Evolutionary conservation across 768 basidiomycete genomes (phyloP), one percentile per base, ranked within the genome.

Genomic region (Daedaleopsis sinensis): DNA sequence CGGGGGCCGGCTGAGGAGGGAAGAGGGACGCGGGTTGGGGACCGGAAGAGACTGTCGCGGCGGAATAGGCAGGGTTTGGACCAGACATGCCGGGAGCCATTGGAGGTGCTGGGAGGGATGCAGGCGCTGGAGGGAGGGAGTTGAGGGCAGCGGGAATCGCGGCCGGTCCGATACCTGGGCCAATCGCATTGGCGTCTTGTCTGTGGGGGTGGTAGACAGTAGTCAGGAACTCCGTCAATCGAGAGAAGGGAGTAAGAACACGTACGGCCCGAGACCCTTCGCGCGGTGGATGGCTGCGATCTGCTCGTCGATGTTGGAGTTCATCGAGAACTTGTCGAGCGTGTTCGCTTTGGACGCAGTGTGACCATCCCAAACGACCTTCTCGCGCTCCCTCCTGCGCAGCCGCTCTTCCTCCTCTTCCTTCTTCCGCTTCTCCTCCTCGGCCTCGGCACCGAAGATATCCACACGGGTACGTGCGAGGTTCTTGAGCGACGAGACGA

Each of bases 351-450:
- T 98, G 47, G 94, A 91, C 47, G 94, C 91, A 1, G 96, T 96
- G 74, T 98, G 96, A 68, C 97, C 97, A 76, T 98, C 97, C 97
- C 97, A 99, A 52, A 98, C 93, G 66, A 93, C 91, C 72, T 92
- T 95, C 76, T 98, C 97, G 72, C 88, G 86, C 73, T 96, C 96
- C 72, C 87, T 90, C 65, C 94, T 82, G 70, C 84, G 84, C 63
- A 88, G 85, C 57, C 85, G 81, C 69, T 94, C 92, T 63, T 90
- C 90, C 53, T 94, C 94, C 65, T 97, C 96, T 68, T 95, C 91
- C 50, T 81, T 83, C 76, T 88, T 91, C 63, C 94, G 84, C 59
- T 89, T 83, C 66, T 96, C 95, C 70, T 98, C 96, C 70, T 96
- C 96, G 55, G 85, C 89, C 69, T 94, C 93, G 1, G 90, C 93